Conservation (phyloP, 2,329 filamentous ascomycete species). For the Aspergillus luchuensis region DNA sequence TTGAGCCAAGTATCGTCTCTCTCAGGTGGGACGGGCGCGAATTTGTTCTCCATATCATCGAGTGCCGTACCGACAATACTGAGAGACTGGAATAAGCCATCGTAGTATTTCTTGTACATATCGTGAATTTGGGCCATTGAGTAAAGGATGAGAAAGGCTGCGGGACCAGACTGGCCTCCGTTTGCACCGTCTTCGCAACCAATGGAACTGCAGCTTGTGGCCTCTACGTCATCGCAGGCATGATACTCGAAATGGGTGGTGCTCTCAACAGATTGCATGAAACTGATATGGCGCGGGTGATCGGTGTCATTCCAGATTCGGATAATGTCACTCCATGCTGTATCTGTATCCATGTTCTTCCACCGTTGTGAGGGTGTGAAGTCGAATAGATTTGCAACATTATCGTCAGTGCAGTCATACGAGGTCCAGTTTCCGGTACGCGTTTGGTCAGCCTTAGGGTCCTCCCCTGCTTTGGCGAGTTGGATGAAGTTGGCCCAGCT, state of each 20-base stretch:
- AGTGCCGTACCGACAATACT: background rate
- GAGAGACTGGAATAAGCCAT: background rate
- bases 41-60: conserved; percentile 13
- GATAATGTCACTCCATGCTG: background rate
- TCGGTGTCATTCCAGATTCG: background rate
- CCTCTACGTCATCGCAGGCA: background rate
- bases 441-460: background rate
- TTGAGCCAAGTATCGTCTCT: conserved; percentile 13
- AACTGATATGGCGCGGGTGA: fast-evolving
- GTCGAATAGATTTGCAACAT: background rate
- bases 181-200: background rate
- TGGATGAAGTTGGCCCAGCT: background rate
- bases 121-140: background rate
- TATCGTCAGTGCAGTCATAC: background rate
- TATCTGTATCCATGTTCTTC: background rate
- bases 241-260: background rate
- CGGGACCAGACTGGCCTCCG: background rate
- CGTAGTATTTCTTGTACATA: background rate
- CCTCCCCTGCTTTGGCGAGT: background rate
- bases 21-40: conserved; percentile 19
- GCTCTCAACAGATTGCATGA: background rate
- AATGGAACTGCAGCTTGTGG: background rate
- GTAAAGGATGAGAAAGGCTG: background rate
- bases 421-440: background rate
- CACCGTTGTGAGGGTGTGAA: background rate